These are phyloP conservation scores for Nemania diffusa DNA, from an alignment of 2,329 filamentous ascomycete genomes.

Conservation along the genomic window DNA sequence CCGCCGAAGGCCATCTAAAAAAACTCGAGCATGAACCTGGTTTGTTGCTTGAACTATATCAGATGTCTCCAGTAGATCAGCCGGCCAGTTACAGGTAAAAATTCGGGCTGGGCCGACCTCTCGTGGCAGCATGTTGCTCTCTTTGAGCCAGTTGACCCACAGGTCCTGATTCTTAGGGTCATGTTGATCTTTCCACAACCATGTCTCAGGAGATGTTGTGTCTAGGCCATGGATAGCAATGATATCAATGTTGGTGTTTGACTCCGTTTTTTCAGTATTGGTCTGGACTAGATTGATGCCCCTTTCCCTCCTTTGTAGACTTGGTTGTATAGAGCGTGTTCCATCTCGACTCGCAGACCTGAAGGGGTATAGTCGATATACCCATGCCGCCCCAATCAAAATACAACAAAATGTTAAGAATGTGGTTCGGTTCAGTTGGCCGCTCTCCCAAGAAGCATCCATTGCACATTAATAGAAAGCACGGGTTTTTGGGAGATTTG, in stretches of 20 bases:
- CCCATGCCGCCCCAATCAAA: too few species aligned
- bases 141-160: neutral
- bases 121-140: neutral
- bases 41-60: neutral
- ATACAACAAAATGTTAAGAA: too few species aligned
- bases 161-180: neutral
- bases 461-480: too few species aligned
- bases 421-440: too few species aligned
- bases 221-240: neutral
- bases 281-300: too few species aligned
- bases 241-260: neutral
- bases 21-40: neutral
- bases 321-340: too few species aligned
- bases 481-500: too few species aligned
- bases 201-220: neutral
- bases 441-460: too few species aligned
- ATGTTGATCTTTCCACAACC: neutral
- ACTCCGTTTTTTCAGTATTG: too few species aligned
- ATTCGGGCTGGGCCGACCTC: neutral
- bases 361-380: too few species aligned
- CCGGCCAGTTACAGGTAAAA: constrained; percentile 7
- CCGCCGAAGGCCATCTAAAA: neutral
- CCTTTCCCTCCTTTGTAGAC: too few species aligned
- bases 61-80: neutral
- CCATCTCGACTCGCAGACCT: too few species aligned